Conservation (phyloP, 78 protist species). For the Pigoraptor vietnamica region DNA sequence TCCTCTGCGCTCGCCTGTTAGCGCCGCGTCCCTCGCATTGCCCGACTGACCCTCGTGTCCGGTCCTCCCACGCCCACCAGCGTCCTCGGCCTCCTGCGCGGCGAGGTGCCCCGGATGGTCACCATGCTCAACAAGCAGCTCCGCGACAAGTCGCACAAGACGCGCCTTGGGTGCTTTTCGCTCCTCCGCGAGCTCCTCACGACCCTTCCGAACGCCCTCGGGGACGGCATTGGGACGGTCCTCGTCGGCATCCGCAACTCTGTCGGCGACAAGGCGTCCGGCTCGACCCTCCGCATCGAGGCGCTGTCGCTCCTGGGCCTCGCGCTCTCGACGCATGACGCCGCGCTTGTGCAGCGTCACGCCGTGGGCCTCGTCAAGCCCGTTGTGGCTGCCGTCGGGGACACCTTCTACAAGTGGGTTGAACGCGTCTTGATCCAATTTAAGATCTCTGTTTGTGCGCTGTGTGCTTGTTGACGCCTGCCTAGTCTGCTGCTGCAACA, state of each 20-base stretch:
- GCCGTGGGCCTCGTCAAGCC: background rate
- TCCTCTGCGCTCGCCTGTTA: background rate
- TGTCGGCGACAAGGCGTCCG: slow-evolving; percentile 29
- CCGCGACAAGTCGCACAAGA: slow-evolving; percentile 31
- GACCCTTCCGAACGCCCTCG: slow-evolving; percentile 39
- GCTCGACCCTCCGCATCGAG: slow-evolving; percentile 53
- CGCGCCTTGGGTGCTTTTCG: slow-evolving; percentile 60
- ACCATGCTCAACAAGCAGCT: slow-evolving; percentile 29
- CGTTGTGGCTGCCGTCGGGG: background rate
- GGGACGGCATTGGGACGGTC: slow-evolving; percentile 11
- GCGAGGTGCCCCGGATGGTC: slow-evolving; percentile 29
- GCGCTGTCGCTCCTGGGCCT: slow-evolving; percentile 44
- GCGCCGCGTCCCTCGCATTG: background rate
- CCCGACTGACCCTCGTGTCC: background rate
- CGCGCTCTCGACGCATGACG: slow-evolving; percentile 42
- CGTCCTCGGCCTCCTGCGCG: background rate
- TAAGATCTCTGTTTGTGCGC: no score
- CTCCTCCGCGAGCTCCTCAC: slow-evolving; percentile 43
- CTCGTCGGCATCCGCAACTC: slow-evolving; percentile 40
- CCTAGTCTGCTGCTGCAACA: no score
- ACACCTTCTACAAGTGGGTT: slow-evolving; percentile 29
- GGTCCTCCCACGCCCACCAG: background rate
- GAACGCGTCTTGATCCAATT: no score
- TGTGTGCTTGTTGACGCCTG: no score
- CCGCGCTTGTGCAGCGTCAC: slow-evolving; percentile 26